phyloP scores from a whole-genome alignment of 257 asterid species.

The Handroanthus guayacan region DNA sequence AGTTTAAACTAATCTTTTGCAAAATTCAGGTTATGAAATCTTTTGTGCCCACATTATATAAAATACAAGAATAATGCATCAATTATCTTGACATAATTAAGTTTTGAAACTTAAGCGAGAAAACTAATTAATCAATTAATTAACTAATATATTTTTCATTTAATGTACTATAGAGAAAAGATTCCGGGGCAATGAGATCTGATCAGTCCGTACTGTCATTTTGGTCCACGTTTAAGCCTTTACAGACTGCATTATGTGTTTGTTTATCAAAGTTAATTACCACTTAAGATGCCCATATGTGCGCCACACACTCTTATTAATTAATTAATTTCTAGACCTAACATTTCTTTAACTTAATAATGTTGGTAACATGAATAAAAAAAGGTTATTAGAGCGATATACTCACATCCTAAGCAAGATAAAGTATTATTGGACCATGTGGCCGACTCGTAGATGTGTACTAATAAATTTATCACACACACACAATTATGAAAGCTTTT shows the following conservation, averaged over 20 bases:
- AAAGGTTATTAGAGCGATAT: neutral
- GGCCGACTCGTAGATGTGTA: neutral
- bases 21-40: too few relatives aligned
- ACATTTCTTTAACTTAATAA: neutral
- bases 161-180: neutral
- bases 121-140: too few relatives aligned
- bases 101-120: too few relatives aligned
- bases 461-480: too few relatives aligned
- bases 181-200: neutral
- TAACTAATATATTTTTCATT: neutral
- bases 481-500: too few relatives aligned
- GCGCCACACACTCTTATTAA: neutral
- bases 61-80: too few relatives aligned
- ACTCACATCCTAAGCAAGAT: neutral
- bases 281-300: neutral
- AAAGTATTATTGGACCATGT: neutral
- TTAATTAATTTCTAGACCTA: neutral
- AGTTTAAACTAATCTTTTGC: too few relatives aligned
- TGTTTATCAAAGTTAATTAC: neutral
- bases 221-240: neutral
- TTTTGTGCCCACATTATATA: too few relatives aligned
- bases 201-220: neutral
- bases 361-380: too few relatives aligned
- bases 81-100: too few relatives aligned
- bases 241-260: too few relatives aligned